Base-by-base conservation (phyloP, 139 green algal species). In the Volvox africanus region DNA sequence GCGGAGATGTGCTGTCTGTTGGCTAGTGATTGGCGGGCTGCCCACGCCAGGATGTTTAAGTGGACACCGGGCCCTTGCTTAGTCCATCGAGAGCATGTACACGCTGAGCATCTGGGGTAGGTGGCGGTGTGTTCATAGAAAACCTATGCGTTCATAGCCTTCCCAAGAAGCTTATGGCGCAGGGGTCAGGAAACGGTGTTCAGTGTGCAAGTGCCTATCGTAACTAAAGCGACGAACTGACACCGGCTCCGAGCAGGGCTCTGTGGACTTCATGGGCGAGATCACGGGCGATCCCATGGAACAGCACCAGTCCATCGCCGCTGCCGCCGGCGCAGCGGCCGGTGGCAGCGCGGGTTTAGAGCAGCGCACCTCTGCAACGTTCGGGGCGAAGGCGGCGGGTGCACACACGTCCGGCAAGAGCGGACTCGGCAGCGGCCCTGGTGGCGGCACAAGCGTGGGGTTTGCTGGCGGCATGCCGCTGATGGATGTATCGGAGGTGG, bases 261-360 rank as follows among this genome's bases (percentile, higher is more conserved):
- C 69, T 2, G 85, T 89, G 28, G 85, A 89, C n/a, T 89, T 82
- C 85, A 82, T 89, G 69, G 85, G 85, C 0, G 85, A 89, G 44
- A 28, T 82, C 85, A 82, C 69, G 11, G 67, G 67, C 24, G 67
- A 80, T 0, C 35, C 67, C 9, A 36, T 44, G 16, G 68, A 80
- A 14, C 24, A 17, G 11, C 80, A 71, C 37, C 80, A 62, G 13
- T 22, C 11, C 21, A 32, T 71, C 20, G 80, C 28, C 32, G 24
- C 24, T 14, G 17, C 80, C 80, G 50, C 21, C 61, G 62, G 2
- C 61, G n/a, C 20, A 24, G 65, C 65, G 65, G 65, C 65, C 2
- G 24, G 61, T 17, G 61, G 5, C 44, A 9, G 33, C 82, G 9
- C n/a, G 14, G 20, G 37, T 24, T 36, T 50, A 20, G 78, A 84